Percentiles rank a stretch among this genome's conserved stretches.
phyloP scores from a whole-genome alignment of 2,329 filamentous ascomycete species.

The Neofusicoccum parvum region DNA sequence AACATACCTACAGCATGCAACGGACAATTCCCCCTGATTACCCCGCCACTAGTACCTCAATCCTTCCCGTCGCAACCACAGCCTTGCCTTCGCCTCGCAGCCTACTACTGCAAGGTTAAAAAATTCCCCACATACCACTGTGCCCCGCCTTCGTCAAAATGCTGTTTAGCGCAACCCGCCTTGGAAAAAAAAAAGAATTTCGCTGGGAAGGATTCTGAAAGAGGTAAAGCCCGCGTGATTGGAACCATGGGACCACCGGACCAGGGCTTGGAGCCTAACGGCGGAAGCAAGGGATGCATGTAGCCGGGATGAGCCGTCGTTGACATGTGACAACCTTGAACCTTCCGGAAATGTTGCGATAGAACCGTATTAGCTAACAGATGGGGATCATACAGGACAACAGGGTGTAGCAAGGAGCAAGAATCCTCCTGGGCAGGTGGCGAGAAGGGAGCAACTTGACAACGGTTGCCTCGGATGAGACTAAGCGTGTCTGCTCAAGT shows the following conservation, averaged over 20 bases:
- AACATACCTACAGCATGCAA: background rate
- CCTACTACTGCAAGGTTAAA: background rate
- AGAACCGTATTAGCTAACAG: background rate
- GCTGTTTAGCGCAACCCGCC: background rate
- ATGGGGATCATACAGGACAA: background rate
- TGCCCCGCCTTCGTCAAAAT: background rate
- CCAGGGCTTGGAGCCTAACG: background rate
- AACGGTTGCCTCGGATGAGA: no score
- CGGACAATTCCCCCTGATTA: background rate
- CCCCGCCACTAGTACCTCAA: background rate
- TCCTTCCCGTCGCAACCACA: conserved; percentile 5
- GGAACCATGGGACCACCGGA: background rate
- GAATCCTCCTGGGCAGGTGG: no score
- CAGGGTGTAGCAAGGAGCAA: background rate
- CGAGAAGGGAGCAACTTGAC: no score
- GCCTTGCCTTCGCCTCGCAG: background rate
- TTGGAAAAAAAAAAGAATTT: background rate
- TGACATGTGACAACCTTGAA: conserved; percentile 1
- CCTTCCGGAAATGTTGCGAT: background rate
- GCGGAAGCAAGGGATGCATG: background rate
- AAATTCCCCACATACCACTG: background rate
- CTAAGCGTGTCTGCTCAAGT: background rate
- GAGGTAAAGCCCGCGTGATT: background rate
- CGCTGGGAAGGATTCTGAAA: background rate
- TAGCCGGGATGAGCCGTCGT: background rate